Conservation (phyloP, 2,329 filamentous ascomycete species). For the Phialophora chinensis region DNA sequence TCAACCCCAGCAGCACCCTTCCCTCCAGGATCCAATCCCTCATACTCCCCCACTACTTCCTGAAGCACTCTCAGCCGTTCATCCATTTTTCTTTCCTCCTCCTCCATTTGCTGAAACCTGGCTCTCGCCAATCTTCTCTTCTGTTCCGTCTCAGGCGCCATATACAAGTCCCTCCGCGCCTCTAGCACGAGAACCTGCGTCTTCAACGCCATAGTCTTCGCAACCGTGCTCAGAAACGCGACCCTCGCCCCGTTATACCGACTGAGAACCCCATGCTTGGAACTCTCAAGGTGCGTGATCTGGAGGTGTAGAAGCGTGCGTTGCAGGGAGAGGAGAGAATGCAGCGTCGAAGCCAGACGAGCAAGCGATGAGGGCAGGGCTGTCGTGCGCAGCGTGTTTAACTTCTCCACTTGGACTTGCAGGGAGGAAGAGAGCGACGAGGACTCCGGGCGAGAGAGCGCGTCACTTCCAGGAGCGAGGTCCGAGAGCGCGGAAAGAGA, state of each 20-base stretch:
- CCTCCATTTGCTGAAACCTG: constrained; percentile 43
- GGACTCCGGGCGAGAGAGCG: not conserved
- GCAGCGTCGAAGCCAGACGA: constrained; percentile 13
- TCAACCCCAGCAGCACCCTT: constrained; percentile 6
- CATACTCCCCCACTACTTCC: constrained; percentile 46
- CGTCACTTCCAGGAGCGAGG: constrained; percentile 2
- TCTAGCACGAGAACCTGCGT: constrained; percentile 30
- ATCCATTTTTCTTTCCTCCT: constrained; percentile 47
- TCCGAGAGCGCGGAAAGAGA: constrained; percentile 10
- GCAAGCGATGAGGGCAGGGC: constrained; percentile 17
- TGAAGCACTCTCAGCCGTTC: constrained; percentile 41
- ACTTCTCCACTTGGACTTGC: constrained; percentile 11
- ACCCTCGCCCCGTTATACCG: constrained; percentile 28
- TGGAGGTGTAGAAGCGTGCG: constrained; percentile 16
- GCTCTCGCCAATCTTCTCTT: constrained; percentile 47
- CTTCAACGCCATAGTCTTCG: constrained; percentile 36
- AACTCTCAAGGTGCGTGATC: constrained; percentile 34
- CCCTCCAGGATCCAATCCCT: constrained; percentile 38
- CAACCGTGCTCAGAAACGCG: constrained; percentile 33
- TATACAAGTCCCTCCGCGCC: constrained; percentile 46
- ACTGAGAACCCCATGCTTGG: constrained; percentile 35
- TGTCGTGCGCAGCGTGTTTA: constrained; percentile 16
- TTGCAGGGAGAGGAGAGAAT: constrained; percentile 23
- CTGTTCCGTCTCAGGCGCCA: constrained; percentile 45
- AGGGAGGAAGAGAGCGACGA: constrained; percentile 12